These are phyloP conservation scores for Coriolopsis trogii DNA, from an alignment of 1,284 basidiomycete species.

Conservation along the genomic window DNA sequence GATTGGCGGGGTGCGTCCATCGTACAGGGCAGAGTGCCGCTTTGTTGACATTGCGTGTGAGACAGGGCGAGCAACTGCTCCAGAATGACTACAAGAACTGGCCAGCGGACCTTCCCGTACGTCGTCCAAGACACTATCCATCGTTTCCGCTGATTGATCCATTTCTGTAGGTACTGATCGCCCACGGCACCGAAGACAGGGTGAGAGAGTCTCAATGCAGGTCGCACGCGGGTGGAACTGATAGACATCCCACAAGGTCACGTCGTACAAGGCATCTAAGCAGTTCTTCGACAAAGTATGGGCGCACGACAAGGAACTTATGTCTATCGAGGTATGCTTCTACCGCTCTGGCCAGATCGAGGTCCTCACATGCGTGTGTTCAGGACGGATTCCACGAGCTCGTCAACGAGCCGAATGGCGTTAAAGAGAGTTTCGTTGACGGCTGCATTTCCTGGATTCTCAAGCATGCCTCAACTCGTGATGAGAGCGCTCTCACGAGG, in stretches of 20 bases:
- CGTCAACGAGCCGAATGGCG: no score
- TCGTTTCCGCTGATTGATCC: neutral
- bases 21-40: no score
- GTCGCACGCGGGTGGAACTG: neutral
- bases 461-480: no score
- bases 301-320: constrained; percentile 63
- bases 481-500: no score
- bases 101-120: constrained; percentile 71
- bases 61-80: constrained; percentile 57
- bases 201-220: constrained; percentile 33
- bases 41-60: constrained; percentile 2
- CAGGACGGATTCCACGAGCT: no score
- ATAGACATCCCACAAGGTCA: no score
- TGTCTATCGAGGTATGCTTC: constrained; percentile 56
- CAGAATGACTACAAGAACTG: constrained; percentile 56
- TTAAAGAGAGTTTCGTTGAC: no score
- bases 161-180: constrained; percentile 54
- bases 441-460: no score
- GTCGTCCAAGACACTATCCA: constrained; percentile 18
- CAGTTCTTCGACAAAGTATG: constrained; percentile 61
- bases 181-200: constrained; percentile 78
- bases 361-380: no score
- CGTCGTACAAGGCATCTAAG: constrained; percentile 58
- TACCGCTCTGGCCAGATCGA: no score
- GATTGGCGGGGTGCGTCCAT: constrained; percentile 55